Evolutionary conservation across 1,139 yeast species (phyloP).

Genomic region (Kurtzmaniella quercitrusa): DNA sequence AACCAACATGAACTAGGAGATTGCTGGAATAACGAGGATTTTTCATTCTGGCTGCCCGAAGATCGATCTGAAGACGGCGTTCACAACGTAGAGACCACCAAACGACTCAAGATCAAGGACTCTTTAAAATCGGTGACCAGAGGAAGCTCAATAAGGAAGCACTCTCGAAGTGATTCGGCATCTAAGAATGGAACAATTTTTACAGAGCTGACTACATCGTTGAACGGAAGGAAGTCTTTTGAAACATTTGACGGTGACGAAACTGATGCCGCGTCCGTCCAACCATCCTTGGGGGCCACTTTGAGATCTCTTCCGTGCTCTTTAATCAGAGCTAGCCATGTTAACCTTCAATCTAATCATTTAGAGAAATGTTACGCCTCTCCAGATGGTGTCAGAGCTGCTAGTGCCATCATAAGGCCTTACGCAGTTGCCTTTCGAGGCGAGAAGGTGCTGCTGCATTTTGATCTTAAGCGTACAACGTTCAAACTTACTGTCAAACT

Average conservation of each 20-base stretch:
- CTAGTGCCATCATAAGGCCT: slow-evolving; percentile 70
- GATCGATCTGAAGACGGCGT: slow-evolving; percentile 32
- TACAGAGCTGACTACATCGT: neutral
- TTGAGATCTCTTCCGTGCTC: neutral
- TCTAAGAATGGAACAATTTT: neutral
- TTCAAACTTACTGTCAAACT: slow-evolving; percentile 46
- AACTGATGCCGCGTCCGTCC: neutral
- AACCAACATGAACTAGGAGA: slow-evolving; percentile 86
- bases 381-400: slow-evolving; percentile 65
- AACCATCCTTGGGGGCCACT: neutral
- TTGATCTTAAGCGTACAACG: slow-evolving; percentile 45
- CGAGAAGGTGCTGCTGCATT: slow-evolving; percentile 43
- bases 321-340: slow-evolving; percentile 1
- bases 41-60: slow-evolving; percentile 79
- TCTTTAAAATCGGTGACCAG: slow-evolving; percentile 1
- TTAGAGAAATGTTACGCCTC: slow-evolving; percentile 36
- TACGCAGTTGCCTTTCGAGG: slow-evolving; percentile 63
- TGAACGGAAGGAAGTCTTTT: neutral
- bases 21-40: slow-evolving; percentile 89
- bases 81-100: neutral
- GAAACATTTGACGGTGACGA: neutral
- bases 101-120: neutral
- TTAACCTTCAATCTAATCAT: slow-evolving; percentile 16
- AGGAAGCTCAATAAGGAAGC: neutral
- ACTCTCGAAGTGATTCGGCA: neutral